A percentile compares a stretch with the other conserved stretches of the same genome.
Evolutionary conservation across 169 alveolate species (phyloP).

Genomic region (Cryptosporidium baileyi): DNA sequence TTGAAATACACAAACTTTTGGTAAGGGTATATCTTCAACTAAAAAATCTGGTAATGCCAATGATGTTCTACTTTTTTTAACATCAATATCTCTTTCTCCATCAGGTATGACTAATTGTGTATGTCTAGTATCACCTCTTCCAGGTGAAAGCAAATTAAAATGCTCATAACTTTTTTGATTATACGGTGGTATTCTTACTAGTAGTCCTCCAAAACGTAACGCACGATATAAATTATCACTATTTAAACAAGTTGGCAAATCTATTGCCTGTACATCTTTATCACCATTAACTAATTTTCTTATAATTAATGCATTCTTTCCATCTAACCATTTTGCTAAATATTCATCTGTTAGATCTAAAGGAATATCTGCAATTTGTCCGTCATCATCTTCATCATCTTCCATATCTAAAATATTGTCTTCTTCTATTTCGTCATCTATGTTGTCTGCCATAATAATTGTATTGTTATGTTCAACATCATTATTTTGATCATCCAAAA

Average conservation of each 20-base stretch:
- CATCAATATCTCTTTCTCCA: slow-evolving; percentile 71
- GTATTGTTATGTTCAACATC: no score
- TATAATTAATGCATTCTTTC: slow-evolving; percentile 57
- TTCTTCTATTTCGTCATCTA: not conserved
- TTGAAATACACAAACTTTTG: slow-evolving; percentile 67
- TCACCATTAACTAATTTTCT: slow-evolving; percentile 67
- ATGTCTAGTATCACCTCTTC: slow-evolving; percentile 70
- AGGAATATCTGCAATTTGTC: slow-evolving; percentile 63
- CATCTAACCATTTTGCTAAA: slow-evolving; percentile 69
- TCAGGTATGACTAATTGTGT: slow-evolving; percentile 68
- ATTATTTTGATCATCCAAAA: not conserved
- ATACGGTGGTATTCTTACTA: slow-evolving; percentile 66
- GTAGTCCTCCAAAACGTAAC: slow-evolving; percentile 57
- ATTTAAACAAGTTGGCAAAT: slow-evolving; percentile 62
- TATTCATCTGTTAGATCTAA: slow-evolving; percentile 61
- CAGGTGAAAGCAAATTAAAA: slow-evolving; percentile 66
- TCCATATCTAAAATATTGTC: no score
- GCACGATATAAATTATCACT: slow-evolving; percentile 69
- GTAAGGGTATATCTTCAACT: slow-evolving; percentile 61
- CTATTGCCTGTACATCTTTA: slow-evolving; percentile 63
- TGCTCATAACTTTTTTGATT: slow-evolving; percentile 67
- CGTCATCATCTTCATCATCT: slow-evolving; percentile 52
- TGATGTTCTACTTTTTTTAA: slow-evolving; percentile 65
- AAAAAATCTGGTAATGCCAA: slow-evolving; percentile 63
- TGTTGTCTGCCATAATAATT: not conserved